Base-by-base conservation (phyloP, 352 stramenopile genomes). In the Globisporangium perplexum region DNA sequence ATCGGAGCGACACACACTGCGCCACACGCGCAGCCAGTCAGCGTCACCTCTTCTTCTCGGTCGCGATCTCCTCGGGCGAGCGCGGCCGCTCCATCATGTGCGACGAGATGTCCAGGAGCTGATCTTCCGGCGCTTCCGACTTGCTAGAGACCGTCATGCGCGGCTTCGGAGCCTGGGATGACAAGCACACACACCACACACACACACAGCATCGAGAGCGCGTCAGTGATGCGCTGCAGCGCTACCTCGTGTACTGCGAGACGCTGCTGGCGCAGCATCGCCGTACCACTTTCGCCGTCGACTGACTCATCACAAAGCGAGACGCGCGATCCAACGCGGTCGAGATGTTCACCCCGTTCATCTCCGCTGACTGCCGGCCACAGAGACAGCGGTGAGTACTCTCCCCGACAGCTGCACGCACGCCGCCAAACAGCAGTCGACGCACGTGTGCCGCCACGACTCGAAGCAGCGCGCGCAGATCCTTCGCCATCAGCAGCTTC, bases 61-160 rank as follows among this genome's bases (percentile, higher is more conserved):
- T 53, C 18, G 62, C 69, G 28, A 68, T 57, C 20, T 63, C 53
- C 33, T 65, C 60, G 15, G 71, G 50, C 3, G 74, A 72, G 35
- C 59, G 49, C 1, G 70, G 67, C 50, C 64, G 57, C 3, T 45
- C 58, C 17, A 83, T 54, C 18, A 68, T 59, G 41, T 76, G 68
- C 1, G 73, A 75, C 24, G 74, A 57, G 23, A 88, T 35, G 22
- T 73, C 61, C 55, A 88, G 60, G 24, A 90, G 59, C 14, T 74
- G 61, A 45, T 90, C 79, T 59, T 90, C 79, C 12, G 79, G 79
- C 3, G 77, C 77, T 57, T 90, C 76, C 0, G 79, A 90, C 53
- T 69, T 77, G 31, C 30, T 65, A 2, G 55, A 51, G 31, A 50
- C 53, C 18, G 69, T 57, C 15, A 60, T 23, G 10, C 55, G 59